Evolutionary conservation across 1,284 basidiomycete genomes (phyloP).

Genomic region (Coniophora puteana): DNA sequence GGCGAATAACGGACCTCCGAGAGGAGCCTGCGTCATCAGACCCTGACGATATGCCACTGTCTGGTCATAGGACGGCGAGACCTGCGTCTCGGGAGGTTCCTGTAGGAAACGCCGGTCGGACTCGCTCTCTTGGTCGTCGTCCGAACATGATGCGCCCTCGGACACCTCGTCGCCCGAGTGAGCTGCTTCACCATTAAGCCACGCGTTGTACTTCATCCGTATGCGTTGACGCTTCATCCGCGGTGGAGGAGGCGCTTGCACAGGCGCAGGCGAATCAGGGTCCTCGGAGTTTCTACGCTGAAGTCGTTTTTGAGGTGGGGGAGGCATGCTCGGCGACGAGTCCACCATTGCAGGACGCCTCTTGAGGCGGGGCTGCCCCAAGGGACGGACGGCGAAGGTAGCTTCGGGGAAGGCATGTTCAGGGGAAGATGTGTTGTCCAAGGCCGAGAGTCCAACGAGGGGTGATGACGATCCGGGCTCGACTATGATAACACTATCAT

Average conservation of each 20-base stretch:
- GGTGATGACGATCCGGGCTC: too few species aligned
- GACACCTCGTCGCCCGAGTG: slow-evolving; percentile 81
- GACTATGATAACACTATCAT: too few species aligned
- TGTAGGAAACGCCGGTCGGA: slow-evolving; percentile 69
- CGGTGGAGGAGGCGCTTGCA: slow-evolving; percentile 12
- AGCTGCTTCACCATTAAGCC: slow-evolving; percentile 63
- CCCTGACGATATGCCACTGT: slow-evolving; percentile 61
- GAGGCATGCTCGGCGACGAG: slow-evolving; percentile 28
- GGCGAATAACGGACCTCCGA: slow-evolving; percentile 49
- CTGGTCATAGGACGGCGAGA: slow-evolving; percentile 74
- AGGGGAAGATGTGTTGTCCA: slow-evolving; percentile 14
- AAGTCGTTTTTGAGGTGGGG: slow-evolving; percentile 44
- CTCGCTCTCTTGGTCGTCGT: slow-evolving; percentile 61
- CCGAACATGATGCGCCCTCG: slow-evolving; percentile 52
- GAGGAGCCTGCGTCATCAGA: slow-evolving; percentile 64
- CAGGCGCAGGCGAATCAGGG: slow-evolving; percentile 16
- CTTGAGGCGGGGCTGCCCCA: slow-evolving; percentile 29
- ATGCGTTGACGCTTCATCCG: slow-evolving; percentile 33
- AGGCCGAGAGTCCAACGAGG: too few species aligned
- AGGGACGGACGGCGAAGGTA: slow-evolving; percentile 53
- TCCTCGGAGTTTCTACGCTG: slow-evolving; percentile 28
- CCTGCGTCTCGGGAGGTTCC: slow-evolving; percentile 66
- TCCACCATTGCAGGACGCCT: slow-evolving; percentile 28
- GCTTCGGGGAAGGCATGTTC: slow-evolving; percentile 32
- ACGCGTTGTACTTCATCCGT: slow-evolving; percentile 39